Conservation (phyloP, 2,329 filamentous ascomycete genomes). For the Fusarium albosuccineum region DNA sequence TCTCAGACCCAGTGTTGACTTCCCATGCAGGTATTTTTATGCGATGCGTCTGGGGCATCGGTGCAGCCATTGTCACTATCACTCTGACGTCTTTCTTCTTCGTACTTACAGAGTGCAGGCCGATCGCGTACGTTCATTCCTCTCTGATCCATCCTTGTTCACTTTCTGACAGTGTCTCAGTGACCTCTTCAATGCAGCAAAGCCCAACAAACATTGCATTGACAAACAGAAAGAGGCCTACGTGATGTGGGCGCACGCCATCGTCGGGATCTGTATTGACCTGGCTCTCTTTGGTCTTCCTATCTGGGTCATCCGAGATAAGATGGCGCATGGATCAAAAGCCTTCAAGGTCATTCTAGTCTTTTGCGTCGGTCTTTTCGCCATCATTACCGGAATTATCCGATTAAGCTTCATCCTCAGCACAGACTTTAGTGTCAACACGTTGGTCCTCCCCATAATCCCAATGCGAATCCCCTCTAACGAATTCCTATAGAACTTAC, state of each 20-base stretch:
- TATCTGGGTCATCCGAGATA: conserved; percentile 53
- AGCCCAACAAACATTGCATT: conserved; percentile 32
- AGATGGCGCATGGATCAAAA: conserved; percentile 52
- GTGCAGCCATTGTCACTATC: conserved; percentile 22
- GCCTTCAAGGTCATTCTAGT: conserved; percentile 54
- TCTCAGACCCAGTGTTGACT: neutral
- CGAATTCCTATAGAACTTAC: conserved; percentile 47
- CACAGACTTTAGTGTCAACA: conserved; percentile 46
- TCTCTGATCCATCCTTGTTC: no score
- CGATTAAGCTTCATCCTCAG: conserved; percentile 51
- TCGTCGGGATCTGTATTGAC: neutral
- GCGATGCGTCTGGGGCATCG: conserved; percentile 29
- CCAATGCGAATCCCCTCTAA: neutral
- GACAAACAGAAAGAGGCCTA: conserved; percentile 29
- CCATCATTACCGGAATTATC: conserved; percentile 53
- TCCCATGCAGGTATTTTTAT: conserved; percentile 25
- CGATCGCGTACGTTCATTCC: conserved; percentile 29
- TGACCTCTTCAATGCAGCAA: conserved; percentile 37
- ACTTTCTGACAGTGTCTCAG: conserved; percentile 10
- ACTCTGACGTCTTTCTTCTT: conserved; percentile 39
- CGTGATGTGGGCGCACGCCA: conserved; percentile 49
- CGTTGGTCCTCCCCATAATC: conserved; percentile 43
- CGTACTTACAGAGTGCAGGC: conserved; percentile 38
- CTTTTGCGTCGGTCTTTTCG: conserved; percentile 54
- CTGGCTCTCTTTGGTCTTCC: conserved; percentile 49